These are phyloP conservation scores for Symbiodinium natans DNA, from an alignment of 73 alveolate species.

Conservation along the genomic window DNA sequence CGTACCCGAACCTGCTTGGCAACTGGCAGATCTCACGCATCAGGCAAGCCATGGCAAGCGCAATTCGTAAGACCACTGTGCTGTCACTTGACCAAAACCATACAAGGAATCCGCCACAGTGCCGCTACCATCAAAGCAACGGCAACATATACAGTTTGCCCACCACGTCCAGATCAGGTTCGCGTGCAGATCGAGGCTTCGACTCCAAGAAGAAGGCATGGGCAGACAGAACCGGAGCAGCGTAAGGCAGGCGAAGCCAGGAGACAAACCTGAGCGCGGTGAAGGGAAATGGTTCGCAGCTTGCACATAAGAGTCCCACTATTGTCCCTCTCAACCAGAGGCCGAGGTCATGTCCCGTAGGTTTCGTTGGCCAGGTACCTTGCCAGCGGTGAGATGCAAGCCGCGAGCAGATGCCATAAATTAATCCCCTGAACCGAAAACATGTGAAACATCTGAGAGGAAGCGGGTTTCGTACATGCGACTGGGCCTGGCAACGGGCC, in stretches of 20 bases:
- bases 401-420: too few relatives aligned
- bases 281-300: background rate
- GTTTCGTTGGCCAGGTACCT: background rate
- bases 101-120: too few relatives aligned
- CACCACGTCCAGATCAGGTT: background rate
- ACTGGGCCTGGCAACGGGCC: constrained; percentile 9
- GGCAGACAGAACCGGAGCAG: background rate
- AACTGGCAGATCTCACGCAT: background rate
- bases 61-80: too few relatives aligned
- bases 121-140: too few relatives aligned
- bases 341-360: background rate
- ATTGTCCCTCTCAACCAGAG: too few relatives aligned
- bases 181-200: background rate
- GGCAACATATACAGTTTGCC: background rate
- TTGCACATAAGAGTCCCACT: too few relatives aligned
- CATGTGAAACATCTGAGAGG: too few relatives aligned
- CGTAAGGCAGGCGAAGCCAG: constrained; percentile 31
- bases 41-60: background rate
- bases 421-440: too few relatives aligned
- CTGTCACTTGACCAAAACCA: too few relatives aligned
- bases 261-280: constrained; percentile 8
- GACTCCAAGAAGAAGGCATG: constrained; percentile 31
- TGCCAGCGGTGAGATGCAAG: too few relatives aligned
- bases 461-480: too few relatives aligned
- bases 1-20: constrained; percentile 48